Conservation (phyloP, 208 protist species). For the Leishmania aethiopica region DNA sequence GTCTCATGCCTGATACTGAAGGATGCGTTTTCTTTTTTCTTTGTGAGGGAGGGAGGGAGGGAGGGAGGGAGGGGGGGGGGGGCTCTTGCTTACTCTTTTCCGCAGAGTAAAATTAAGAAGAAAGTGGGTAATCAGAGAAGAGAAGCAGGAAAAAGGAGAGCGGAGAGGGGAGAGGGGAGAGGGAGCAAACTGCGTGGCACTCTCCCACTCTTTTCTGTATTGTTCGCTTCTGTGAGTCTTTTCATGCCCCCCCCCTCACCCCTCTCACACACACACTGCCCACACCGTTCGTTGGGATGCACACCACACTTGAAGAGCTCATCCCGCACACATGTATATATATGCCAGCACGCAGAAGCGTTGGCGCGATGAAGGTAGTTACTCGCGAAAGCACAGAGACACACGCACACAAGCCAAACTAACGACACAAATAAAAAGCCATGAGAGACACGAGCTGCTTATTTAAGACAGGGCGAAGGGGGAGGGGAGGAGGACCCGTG, state of each 20-base stretch:
- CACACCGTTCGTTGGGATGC: too few relatives aligned
- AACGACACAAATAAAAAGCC: background rate
- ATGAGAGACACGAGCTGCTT: slow-evolving; percentile 17
- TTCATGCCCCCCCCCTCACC: background rate
- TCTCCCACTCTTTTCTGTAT: background rate
- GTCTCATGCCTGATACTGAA: background rate
- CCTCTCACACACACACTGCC: too few relatives aligned
- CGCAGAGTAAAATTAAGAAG: background rate
- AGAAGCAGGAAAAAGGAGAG: slow-evolving; percentile 3
- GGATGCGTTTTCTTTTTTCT: background rate
- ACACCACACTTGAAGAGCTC: background rate
- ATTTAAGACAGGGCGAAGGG: background rate
- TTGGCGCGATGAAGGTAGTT: background rate
- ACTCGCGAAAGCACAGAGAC: background rate
- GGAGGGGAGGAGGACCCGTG: background rate
- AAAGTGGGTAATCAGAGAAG: background rate
- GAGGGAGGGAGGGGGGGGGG: too few relatives aligned
- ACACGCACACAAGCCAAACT: background rate
- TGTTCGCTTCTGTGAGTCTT: background rate
- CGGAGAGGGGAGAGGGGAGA: background rate
- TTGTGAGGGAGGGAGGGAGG: too few relatives aligned
- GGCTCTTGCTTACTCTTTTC: background rate
- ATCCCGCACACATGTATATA: background rate
- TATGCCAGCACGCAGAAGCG: too few relatives aligned
- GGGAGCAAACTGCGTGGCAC: background rate